Percentiles rank a stretch among this genome's conserved stretches.
These are phyloP conservation scores for Lolium perenne DNA, from an alignment of 176 grass and related monocot genomes.

Conservation along the genomic window DNA sequence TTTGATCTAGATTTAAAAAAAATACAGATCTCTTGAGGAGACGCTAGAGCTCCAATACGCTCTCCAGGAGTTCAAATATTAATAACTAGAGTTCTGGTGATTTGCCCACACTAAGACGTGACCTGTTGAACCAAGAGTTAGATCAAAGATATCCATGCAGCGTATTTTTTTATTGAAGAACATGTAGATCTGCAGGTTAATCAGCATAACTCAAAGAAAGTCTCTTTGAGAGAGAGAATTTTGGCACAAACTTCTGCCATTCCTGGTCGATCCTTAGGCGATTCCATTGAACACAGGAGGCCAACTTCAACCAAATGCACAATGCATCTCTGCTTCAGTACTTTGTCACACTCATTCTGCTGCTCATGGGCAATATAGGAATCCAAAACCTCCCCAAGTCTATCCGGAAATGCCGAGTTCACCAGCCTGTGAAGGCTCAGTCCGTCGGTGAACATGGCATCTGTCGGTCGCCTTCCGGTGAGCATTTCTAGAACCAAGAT, in stretches of 20 bases:
- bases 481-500: slow-evolving; percentile 59
- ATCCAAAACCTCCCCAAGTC: slow-evolving; percentile 17
- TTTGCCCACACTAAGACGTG: background rate
- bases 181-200: background rate
- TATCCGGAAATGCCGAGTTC: background rate
- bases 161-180: background rate
- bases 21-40: background rate
- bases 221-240: background rate
- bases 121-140: background rate
- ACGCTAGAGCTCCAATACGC: background rate
- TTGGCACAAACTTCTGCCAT: slow-evolving; percentile 31
- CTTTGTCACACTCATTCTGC: too few species aligned
- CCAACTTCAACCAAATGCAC: slow-evolving; percentile 12
- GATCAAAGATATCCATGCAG: background rate
- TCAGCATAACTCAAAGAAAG: background rate
- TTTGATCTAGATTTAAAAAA: background rate
- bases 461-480: slow-evolving; percentile 32
- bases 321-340: slow-evolving; percentile 10
- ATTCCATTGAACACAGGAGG: slow-evolving; percentile 39
- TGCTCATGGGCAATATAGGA: background rate
- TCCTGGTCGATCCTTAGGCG: slow-evolving; percentile 17
- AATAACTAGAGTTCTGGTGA: background rate
- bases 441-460: slow-evolving; percentile 27
- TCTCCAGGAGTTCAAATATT: background rate
- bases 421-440: slow-evolving; percentile 40